phyloP scores from a whole-genome alignment of 176 grass and related monocot species.

The Coix lacrymajobi region DNA sequence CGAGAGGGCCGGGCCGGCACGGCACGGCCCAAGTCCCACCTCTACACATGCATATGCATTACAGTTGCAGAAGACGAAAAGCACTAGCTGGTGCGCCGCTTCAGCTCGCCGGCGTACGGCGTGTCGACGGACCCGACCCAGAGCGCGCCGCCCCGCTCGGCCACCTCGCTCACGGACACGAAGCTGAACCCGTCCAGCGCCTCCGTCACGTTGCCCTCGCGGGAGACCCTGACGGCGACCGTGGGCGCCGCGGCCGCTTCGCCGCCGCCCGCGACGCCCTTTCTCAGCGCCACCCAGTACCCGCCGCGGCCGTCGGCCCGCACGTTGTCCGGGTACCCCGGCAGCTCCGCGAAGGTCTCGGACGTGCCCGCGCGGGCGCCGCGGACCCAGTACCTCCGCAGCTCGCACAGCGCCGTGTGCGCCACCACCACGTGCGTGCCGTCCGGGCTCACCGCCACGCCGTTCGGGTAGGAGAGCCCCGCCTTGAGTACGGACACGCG shows the following conservation, averaged over 20 bases:
- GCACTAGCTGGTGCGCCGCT: neutral
- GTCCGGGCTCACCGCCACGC: conserved; percentile 49
- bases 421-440: conserved; percentile 50
- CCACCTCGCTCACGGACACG: conserved; percentile 54
- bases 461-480: conserved; percentile 62
- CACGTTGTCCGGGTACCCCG: conserved; percentile 86
- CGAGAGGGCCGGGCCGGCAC: no score
- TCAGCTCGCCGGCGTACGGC: conserved; percentile 42
- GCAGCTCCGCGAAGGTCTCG: conserved; percentile 52
- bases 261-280: neutral
- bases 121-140: conserved; percentile 62
- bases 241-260: neutral
- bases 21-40: no score
- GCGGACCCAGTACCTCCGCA: conserved; percentile 57
- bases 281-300: conserved; percentile 65
- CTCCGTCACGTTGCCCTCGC: conserved; percentile 24
- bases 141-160: conserved; percentile 36
- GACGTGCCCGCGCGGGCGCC: conserved; percentile 27
- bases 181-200: conserved; percentile 36
- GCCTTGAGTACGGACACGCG: conserved; percentile 41
- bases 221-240: conserved; percentile 38
- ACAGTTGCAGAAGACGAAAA: neutral
- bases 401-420: conserved; percentile 47
- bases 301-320: conserved; percentile 40
- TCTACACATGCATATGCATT: no score